A percentile compares a stretch with the other conserved stretches of the same genome.
Conservation (phyloP, 352 stramenopile genomes). For the Globisporangium camurandrum region DNA sequence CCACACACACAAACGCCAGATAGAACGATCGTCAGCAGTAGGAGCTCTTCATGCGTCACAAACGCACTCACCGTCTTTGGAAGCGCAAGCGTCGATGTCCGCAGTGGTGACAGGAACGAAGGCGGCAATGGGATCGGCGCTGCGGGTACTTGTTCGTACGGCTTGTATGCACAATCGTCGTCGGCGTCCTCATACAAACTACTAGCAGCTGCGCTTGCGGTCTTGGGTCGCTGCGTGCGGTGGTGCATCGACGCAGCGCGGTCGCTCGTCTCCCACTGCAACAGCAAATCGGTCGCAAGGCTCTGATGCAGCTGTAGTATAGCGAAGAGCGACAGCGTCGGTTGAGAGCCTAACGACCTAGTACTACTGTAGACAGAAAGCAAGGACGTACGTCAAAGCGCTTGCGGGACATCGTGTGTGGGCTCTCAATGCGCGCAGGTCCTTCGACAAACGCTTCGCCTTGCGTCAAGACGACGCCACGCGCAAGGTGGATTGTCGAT, state of each 20-base stretch:
- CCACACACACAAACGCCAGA: not conserved
- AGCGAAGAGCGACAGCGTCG: too few species aligned
- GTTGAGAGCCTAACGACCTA: not conserved
- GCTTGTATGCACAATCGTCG: too few species aligned
- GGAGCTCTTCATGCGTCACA: not conserved
- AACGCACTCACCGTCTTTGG: conserved; percentile 25
- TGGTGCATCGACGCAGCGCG: not conserved
- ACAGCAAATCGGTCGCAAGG: conserved; percentile 34
- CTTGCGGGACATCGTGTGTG: conserved; percentile 57
- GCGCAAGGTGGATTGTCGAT: conserved; percentile 21
- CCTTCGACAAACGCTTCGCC: conserved; percentile 36
- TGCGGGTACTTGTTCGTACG: conserved; percentile 31
- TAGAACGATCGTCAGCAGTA: not conserved
- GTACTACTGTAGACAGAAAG: not conserved
- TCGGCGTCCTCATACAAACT: conserved; percentile 12
- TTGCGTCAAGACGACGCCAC: conserved; percentile 33
- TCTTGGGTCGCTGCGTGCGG: too few species aligned
- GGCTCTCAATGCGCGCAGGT: conserved; percentile 25
- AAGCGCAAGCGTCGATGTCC: conserved; percentile 23
- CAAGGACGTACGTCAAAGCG: conserved; percentile 42
- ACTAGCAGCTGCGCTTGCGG: conserved; percentile 12
- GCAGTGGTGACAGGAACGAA: conserved; percentile 28
- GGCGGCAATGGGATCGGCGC: conserved; percentile 29
- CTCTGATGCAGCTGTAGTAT: conserved; percentile 56
- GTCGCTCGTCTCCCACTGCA: conserved; percentile 28